phyloP scores from a whole-genome alignment of 1,284 basidiomycete genomes.

The Athelia psychrophila region DNA sequence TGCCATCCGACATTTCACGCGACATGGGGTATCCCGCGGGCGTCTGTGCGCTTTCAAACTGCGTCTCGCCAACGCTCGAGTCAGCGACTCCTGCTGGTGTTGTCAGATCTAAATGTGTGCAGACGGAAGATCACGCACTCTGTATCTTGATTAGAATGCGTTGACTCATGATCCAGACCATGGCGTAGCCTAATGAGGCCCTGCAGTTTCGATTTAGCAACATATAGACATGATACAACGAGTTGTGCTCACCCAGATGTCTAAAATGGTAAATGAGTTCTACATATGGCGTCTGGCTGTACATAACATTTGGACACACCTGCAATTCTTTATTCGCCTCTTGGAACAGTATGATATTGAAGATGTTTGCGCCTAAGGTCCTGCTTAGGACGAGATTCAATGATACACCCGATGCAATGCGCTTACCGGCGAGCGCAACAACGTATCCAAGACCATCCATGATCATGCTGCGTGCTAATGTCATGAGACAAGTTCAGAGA shows the following conservation, averaged over 20 bases:
- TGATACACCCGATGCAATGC: background rate
- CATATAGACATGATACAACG: background rate
- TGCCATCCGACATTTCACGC: too few relatives aligned
- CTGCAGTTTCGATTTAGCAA: conserved; percentile 12
- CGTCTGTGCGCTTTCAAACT: too few relatives aligned
- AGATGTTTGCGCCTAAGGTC: background rate
- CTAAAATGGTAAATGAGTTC: background rate
- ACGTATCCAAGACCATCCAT: conserved; percentile 33
- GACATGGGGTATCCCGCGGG: too few relatives aligned
- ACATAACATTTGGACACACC: background rate
- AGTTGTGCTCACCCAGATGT: background rate
- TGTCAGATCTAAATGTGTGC: background rate
- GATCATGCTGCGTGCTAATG: conserved; percentile 22
- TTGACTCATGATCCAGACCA: conserved; percentile 39
- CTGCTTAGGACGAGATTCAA: background rate
- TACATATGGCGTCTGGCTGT: background rate
- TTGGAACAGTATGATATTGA: background rate
- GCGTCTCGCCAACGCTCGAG: too few relatives aligned
- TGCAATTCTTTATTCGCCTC: background rate
- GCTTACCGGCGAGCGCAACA: conserved; percentile 24
- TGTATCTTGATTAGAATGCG: conserved; percentile 31
- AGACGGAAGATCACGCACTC: conserved; percentile 12
- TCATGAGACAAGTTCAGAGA: conserved; percentile 2
- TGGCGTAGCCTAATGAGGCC: conserved; percentile 30
- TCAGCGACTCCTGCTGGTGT: too few relatives aligned